Conservation (phyloP, 2,329 filamentous ascomycete genomes). For the Aspergillus brasiliensis region DNA sequence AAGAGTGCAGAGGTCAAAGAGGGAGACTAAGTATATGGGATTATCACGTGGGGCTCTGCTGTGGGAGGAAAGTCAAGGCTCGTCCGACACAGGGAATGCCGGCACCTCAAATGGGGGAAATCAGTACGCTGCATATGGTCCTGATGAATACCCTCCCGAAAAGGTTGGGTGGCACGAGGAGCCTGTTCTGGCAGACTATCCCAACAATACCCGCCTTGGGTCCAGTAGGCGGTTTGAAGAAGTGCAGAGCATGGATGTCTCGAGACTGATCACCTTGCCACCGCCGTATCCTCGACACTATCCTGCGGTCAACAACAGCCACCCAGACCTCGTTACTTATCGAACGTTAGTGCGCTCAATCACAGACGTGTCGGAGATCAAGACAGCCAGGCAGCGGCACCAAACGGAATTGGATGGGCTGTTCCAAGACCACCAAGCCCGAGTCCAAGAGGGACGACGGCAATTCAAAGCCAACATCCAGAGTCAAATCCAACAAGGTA, state of each 20-base stretch:
- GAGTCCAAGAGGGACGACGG: conserved; percentile 63
- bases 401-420: conserved; percentile 54
- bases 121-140: conserved; percentile 44
- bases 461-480: conserved; percentile 75
- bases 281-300: conserved; percentile 93
- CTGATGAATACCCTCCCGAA: conserved; percentile 66
- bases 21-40: conserved; percentile 97
- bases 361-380: conserved; percentile 72
- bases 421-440: conserved; percentile 54
- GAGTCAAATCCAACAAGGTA: conserved; percentile 73
- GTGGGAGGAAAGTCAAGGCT: conserved; percentile 55
- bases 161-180: conserved; percentile 62
- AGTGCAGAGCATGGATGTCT: conserved; percentile 74
- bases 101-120: conserved; percentile 23
- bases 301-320: conserved; percentile 92
- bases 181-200: conserved; percentile 27
- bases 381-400: conserved; percentile 62
- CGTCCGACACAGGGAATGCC: conserved; percentile 28
- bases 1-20: conserved; percentile 74
- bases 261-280: conserved; percentile 85
- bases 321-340: conserved; percentile 81
- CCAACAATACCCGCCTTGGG: conserved; percentile 17
- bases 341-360: conserved; percentile 73
- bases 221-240: conserved; percentile 32
- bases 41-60: conserved; percentile 76